Evolutionary conservation across 495 filamentous ascomycete species (phyloP).

Genomic region (Aspergillus biplanus): DNA sequence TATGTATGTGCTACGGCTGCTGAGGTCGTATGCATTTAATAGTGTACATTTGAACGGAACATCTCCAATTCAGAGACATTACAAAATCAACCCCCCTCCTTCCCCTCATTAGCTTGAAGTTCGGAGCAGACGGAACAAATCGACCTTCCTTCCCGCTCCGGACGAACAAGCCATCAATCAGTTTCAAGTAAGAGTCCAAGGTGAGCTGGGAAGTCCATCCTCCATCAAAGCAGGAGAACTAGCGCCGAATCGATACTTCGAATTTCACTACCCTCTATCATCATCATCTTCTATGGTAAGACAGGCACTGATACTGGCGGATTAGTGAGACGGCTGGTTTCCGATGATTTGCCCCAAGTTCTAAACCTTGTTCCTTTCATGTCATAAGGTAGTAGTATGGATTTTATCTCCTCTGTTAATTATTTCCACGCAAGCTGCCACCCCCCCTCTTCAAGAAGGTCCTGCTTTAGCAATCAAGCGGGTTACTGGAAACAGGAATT

Average conservation of each 20-base stretch:
- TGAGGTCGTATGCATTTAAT: neutral
- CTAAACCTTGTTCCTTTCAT: neutral
- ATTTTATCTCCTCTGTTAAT: conserved; percentile 3
- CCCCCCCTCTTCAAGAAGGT: neutral
- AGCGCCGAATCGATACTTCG: neutral
- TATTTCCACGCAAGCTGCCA: neutral
- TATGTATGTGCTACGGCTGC: neutral
- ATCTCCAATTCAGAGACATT: neutral
- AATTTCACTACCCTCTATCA: neutral
- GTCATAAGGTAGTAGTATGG: neutral
- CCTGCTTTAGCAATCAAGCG: neutral
- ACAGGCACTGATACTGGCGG: conserved; percentile 8
- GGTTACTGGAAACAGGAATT: neutral
- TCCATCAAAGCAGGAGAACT: neutral
- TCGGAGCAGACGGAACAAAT: neutral
- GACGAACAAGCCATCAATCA: neutral
- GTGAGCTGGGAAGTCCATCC: neutral
- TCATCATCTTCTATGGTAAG: conserved; percentile 5
- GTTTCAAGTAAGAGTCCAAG: neutral
- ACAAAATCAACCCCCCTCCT: neutral
- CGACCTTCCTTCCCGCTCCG: neutral
- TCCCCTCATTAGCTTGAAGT: neutral
- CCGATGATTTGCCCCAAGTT: conserved; percentile 11
- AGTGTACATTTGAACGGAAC: neutral
- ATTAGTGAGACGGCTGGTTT: conserved; percentile 6